Evolutionary conservation across 331 rosid genomes (phyloP).

Genomic region (Acacia pycnantha): DNA sequence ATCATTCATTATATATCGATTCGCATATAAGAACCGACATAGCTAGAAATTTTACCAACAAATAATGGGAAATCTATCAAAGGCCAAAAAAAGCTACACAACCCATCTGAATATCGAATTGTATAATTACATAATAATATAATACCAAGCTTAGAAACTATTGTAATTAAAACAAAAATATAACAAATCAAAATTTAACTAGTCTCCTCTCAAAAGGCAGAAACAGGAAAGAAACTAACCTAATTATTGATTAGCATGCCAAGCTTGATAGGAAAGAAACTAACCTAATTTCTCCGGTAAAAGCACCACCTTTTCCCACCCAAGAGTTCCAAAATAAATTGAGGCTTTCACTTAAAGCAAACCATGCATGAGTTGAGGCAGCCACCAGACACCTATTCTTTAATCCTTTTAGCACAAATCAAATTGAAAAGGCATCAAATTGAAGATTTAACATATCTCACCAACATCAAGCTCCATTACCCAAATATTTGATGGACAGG

Average conservation of each 20-base stretch:
- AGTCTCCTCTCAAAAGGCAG: too few species aligned
- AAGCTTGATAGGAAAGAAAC: slow-evolving; percentile 18
- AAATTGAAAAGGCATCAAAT: not conserved
- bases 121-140: too few species aligned
- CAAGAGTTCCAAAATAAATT: slow-evolving; percentile 54
- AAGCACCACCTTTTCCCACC: slow-evolving; percentile 99
- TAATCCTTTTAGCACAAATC: slow-evolving; percentile 17
- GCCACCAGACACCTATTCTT: slow-evolving; percentile 1
- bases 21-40: too few species aligned
- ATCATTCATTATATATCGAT: too few species aligned
- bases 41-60: too few species aligned
- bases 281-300: slow-evolving; percentile 98
- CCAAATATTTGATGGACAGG: not conserved
- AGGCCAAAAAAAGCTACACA: too few species aligned
- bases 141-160: too few species aligned
- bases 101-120: too few species aligned
- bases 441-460: slow-evolving; percentile 45
- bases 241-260: not conserved
- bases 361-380: not conserved
- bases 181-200: too few species aligned
- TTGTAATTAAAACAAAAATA: too few species aligned
- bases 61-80: too few species aligned
- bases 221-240: too few species aligned
- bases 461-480: slow-evolving; percentile 86
- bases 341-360: slow-evolving; percentile 7